phyloP scores from a whole-genome alignment of 2,329 filamentous ascomycete species.

The Aureobasidium sp. region DNA sequence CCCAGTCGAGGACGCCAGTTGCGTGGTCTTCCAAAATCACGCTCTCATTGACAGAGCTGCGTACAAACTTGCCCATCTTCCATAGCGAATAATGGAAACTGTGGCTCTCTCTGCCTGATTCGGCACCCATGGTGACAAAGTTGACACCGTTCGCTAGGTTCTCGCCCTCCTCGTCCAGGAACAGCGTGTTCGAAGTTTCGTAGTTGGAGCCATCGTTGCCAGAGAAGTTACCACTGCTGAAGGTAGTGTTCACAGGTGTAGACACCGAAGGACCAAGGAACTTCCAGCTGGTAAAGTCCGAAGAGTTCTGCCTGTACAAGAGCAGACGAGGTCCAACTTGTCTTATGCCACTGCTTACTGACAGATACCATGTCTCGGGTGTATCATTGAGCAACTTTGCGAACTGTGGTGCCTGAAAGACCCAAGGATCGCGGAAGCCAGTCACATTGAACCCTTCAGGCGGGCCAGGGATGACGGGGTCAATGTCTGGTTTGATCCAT shows the following conservation, averaged over 20 bases:
- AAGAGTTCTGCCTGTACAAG: conserved; percentile 35
- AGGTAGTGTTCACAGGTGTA: conserved; percentile 9
- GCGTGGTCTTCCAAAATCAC: conserved; percentile 12
- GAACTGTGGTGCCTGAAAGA: conserved; percentile 34
- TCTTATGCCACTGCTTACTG: conserved; percentile 37
- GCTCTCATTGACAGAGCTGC: neutral
- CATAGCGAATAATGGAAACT: conserved; percentile 3
- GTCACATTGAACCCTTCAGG: conserved; percentile 38
- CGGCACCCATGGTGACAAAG: conserved; percentile 12
- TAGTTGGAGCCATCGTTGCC: conserved; percentile 13
- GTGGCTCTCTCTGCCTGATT: conserved; percentile 12
- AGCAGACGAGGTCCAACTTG: conserved; percentile 34
- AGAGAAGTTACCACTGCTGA: conserved; percentile 5
- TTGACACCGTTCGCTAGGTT: neutral
- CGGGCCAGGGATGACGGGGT: conserved; percentile 34
- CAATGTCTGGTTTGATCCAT: conserved; percentile 34
- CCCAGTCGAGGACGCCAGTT: conserved; percentile 14
- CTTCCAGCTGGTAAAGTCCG: conserved; percentile 34
- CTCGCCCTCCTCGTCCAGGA: conserved; percentile 6
- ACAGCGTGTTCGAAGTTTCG: conserved; percentile 4
- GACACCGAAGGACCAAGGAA: conserved; percentile 23
- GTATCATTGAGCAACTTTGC: conserved; percentile 31
- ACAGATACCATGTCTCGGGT: conserved; percentile 33
- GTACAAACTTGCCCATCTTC: conserved; percentile 11
- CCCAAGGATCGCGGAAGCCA: conserved; percentile 39